phyloP scores from a whole-genome alignment of 75 land plant species.

The Pinus albicaulis region DNA sequence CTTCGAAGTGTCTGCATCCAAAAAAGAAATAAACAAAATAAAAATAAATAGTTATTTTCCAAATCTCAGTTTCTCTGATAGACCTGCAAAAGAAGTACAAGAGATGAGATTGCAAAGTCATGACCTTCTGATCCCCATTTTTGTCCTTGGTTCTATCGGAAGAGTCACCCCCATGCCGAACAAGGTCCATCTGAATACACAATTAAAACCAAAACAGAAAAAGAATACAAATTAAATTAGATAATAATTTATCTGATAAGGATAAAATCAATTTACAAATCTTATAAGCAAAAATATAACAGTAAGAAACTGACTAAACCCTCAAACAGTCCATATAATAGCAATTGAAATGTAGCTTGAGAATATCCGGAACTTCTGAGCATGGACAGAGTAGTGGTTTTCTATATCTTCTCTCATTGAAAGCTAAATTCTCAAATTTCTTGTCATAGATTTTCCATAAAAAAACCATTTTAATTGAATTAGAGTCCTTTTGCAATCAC shows the following conservation, averaged over 20 bases:
- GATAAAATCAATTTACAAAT: no score
- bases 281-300: no score
- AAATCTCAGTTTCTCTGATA: not conserved
- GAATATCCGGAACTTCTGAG: not conserved
- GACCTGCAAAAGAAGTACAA: not conserved
- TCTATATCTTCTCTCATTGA: not conserved
- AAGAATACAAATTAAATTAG: not conserved
- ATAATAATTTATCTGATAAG: not conserved
- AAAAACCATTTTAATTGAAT: no score
- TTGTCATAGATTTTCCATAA: not conserved
- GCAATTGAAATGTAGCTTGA: not conserved
- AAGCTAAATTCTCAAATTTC: not conserved
- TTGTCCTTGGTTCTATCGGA: conserved; percentile 27
- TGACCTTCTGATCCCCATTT: conserved; percentile 40
- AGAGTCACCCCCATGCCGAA: conserved; percentile 11
- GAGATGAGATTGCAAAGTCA: not conserved
- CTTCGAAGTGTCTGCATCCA: conserved; percentile 47
- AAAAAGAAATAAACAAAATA: not conserved
- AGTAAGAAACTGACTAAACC: not conserved
- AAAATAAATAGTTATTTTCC: not conserved
- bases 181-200: conserved; percentile 4
- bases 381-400: not conserved
- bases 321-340: not conserved
- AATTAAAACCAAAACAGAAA: no score
- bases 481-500: no score